Evolutionary conservation across 2,329 filamentous ascomycete species (phyloP).

Genomic region (Rhynchosporium graminicola): DNA sequence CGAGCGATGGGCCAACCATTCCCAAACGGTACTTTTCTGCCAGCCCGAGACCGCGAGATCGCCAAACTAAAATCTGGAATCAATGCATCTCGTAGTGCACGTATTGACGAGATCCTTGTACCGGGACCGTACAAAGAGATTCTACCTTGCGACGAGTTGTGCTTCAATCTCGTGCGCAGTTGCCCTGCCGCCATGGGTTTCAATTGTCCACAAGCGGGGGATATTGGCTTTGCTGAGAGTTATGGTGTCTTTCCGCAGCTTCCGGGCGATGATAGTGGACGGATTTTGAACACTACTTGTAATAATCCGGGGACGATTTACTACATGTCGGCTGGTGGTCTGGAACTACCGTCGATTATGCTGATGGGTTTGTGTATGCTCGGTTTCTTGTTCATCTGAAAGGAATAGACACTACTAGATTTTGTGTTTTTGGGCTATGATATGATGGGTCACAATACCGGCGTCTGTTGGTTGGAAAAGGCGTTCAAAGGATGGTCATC

Average conservation of each 20-base stretch:
- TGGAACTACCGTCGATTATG: conserved; percentile 48
- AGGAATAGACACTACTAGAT: not conserved
- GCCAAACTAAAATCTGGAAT: conserved; percentile 35
- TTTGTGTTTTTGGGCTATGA: conserved; percentile 11
- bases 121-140: conserved; percentile 95
- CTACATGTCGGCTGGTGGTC: conserved; percentile 52
- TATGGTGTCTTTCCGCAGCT: conserved; percentile 44
- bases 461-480: conserved; percentile 19
- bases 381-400: conserved; percentile 31
- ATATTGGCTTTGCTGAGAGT: conserved; percentile 48
- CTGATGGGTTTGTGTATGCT: conserved; percentile 22
- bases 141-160: conserved; percentile 83
- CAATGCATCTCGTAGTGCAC: conserved; percentile 65
- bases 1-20: conserved; percentile 74
- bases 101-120: conserved; percentile 69
- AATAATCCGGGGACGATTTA: conserved; percentile 64
- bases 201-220: conserved; percentile 61
- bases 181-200: conserved; percentile 81
- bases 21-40: conserved; percentile 63
- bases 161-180: conserved; percentile 80
- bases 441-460: conserved; percentile 30
- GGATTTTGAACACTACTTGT: conserved; percentile 47
- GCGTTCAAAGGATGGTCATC: no score
- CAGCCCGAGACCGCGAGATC: conserved; percentile 41
- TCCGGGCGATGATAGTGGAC: conserved; percentile 38